Percentiles rank a stretch among this genome's conserved stretches.
phyloP scores from a whole-genome alignment of 2,329 filamentous ascomycete species.

The Pseudogymnoascus sp. region DNA sequence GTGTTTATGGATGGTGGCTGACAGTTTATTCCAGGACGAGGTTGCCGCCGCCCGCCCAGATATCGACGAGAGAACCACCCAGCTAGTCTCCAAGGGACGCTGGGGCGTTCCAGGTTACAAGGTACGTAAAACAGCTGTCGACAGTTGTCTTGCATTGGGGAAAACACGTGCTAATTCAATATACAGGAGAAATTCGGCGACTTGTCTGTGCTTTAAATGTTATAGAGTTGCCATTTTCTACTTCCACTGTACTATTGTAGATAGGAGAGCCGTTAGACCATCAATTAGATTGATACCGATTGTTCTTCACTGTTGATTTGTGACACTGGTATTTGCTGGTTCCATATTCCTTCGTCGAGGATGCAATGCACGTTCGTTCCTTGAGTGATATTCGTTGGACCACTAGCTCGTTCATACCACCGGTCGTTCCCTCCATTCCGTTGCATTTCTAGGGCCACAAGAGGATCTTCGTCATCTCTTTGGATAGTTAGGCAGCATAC shows the following conservation, averaged over 20 bases:
- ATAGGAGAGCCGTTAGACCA: conserved; percentile 39
- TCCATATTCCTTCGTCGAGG: background rate
- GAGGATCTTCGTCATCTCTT: background rate
- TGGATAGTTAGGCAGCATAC: background rate
- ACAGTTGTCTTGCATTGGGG: background rate
- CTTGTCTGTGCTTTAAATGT: conserved; percentile 77
- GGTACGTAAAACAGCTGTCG: conserved; percentile 46
- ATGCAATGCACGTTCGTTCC: background rate
- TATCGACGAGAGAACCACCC: conserved; percentile 92
- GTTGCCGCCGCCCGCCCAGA: conserved; percentile 89
- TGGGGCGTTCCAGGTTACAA: conserved; percentile 99
- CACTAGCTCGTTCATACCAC: background rate
- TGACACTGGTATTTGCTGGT: background rate
- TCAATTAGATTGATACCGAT: conserved; percentile 5
- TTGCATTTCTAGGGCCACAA: background rate
- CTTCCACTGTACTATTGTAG: conserved; percentile 64
- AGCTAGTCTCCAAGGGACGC: conserved; percentile 94
- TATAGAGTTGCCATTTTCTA: conserved; percentile 20
- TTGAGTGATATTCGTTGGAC: background rate
- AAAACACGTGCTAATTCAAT: conserved; percentile 36
- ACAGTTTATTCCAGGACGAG: conserved; percentile 61
- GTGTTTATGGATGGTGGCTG: conserved; percentile 10
- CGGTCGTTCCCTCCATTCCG: background rate
- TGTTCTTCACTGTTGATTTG: background rate
- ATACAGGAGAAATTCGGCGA: conserved; percentile 96